Percentiles rank a stretch among this genome's conserved stretches.
Evolutionary conservation across 352 stramenopile species (phyloP).

Genomic region (Thalassiosira livingstoniorum): DNA sequence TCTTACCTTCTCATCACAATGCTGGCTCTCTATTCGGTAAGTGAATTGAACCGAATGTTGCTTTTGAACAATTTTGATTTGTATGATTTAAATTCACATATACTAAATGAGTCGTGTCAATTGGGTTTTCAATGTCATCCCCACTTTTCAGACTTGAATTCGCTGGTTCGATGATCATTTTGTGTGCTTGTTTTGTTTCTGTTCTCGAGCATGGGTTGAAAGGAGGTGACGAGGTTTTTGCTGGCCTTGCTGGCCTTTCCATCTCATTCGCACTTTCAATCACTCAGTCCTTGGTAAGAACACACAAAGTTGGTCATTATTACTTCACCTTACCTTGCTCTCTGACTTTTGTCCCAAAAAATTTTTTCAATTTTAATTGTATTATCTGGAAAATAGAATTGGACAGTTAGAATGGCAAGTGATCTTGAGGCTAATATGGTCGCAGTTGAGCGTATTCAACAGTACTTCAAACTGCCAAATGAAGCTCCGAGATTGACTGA

Average conservation of each 20-base stretch:
- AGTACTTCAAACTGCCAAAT: slow-evolving; percentile 72
- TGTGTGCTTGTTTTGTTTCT: slow-evolving; percentile 90
- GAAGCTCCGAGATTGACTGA: slow-evolving; percentile 51
- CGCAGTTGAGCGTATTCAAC: slow-evolving; percentile 89
- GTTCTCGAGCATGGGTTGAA: slow-evolving; percentile 73
- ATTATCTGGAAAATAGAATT: no score
- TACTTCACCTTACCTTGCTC: no score
- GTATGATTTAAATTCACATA: background rate
- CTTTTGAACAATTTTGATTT: background rate
- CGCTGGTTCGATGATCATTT: slow-evolving; percentile 91
- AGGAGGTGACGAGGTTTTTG: slow-evolving; percentile 76
- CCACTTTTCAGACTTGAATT: slow-evolving; percentile 89
- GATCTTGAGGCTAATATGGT: slow-evolving; percentile 96
- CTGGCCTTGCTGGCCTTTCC: slow-evolving; percentile 90
- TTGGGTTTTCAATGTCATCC: background rate
- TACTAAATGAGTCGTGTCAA: background rate
- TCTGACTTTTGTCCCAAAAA: no score
- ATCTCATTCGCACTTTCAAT: slow-evolving; percentile 93
- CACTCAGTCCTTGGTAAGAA: slow-evolving; percentile 92
- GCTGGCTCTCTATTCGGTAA: slow-evolving; percentile 50
- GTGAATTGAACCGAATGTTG: background rate
- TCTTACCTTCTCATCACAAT: slow-evolving; percentile 91
- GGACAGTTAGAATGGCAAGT: slow-evolving; percentile 92
- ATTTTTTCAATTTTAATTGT: no score
- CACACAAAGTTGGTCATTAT: no score